Conservation (phyloP, 148 eudicot genomes). For the Silene latifolia region DNA sequence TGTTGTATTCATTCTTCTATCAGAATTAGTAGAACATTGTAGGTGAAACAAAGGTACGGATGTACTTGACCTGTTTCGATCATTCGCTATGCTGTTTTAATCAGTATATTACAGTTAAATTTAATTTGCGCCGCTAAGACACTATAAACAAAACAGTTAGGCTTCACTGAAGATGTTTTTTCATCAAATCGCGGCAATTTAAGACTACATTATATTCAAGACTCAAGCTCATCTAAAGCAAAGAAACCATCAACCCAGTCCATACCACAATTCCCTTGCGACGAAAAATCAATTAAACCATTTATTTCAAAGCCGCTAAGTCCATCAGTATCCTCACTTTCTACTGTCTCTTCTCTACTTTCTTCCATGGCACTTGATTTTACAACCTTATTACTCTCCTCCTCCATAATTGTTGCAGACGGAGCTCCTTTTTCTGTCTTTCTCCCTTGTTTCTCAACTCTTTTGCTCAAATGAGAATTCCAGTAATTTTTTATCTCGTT, state of each 20-base stretch:
- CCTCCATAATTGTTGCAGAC: constrained; percentile 3
- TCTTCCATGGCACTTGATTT: constrained; percentile 16
- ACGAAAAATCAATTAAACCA: constrained; percentile 60
- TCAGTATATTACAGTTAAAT: too few species aligned
- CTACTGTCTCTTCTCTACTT: constrained; percentile 7
- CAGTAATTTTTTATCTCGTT: constrained; percentile 76
- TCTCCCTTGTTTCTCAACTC: constrained; percentile 24
- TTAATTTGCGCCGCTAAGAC: too few species aligned
- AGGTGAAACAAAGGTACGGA: too few species aligned
- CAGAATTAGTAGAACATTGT: too few species aligned
- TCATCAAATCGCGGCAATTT: too few species aligned
- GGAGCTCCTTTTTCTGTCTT: constrained; percentile 20
- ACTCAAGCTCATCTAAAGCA: constrained; percentile 20
- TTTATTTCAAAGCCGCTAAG: constrained; percentile 27
- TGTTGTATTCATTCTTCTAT: too few species aligned
- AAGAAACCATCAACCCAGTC: constrained; percentile 50
- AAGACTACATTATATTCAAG: neutral
- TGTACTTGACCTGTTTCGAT: too few species aligned
- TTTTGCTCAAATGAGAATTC: constrained; percentile 89
- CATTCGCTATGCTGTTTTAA: too few species aligned
- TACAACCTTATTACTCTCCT: neutral
- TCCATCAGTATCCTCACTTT: constrained; percentile 19
- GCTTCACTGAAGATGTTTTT: too few species aligned
- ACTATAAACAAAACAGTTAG: too few species aligned
- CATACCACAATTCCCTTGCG: constrained; percentile 34